These are phyloP conservation scores for Leccinum boreale DNA, from an alignment of 768 basidiomycete genomes.

Conservation along the genomic window DNA sequence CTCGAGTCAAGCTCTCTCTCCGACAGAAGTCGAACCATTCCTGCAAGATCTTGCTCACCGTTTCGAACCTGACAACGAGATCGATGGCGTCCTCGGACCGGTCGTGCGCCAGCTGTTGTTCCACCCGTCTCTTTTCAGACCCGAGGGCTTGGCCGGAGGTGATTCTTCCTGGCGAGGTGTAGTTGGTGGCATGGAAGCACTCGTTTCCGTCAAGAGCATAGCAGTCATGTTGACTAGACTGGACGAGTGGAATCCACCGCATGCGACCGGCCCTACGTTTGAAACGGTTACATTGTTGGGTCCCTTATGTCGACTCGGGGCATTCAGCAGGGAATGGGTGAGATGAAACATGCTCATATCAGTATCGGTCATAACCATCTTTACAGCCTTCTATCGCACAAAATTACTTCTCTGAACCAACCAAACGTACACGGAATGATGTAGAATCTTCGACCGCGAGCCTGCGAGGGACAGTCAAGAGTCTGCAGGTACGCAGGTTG, in stretches of 20 bases:
- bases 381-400: constrained; percentile 69
- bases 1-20: constrained; percentile 48
- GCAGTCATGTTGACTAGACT: constrained; percentile 77
- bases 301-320: constrained; percentile 76
- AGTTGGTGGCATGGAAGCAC: constrained; percentile 72
- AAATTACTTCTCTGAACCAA: constrained; percentile 83
- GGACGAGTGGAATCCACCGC: constrained; percentile 67
- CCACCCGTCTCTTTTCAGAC: constrained; percentile 59
- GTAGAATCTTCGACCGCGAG: constrained; percentile 82
- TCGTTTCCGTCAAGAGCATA: constrained; percentile 79
- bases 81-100: constrained; percentile 76
- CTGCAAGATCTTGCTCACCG: constrained; percentile 79
- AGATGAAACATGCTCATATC: constrained; percentile 11
- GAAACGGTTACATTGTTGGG: constrained; percentile 74
- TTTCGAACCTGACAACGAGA: constrained; percentile 76
- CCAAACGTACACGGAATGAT: constrained; percentile 69
- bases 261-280: constrained; percentile 57
- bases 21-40: constrained; percentile 74
- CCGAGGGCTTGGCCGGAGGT: constrained; percentile 68
- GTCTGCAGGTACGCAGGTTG: constrained; percentile 59
- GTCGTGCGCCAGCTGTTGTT: constrained; percentile 61
- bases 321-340: constrained; percentile 91
- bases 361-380: not conserved
- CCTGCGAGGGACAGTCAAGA: constrained; percentile 81
- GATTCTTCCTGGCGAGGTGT: constrained; percentile 87